Base-by-base conservation (phyloP, 495 filamentous ascomycete species). In the Podospora pseudopauciseta region DNA sequence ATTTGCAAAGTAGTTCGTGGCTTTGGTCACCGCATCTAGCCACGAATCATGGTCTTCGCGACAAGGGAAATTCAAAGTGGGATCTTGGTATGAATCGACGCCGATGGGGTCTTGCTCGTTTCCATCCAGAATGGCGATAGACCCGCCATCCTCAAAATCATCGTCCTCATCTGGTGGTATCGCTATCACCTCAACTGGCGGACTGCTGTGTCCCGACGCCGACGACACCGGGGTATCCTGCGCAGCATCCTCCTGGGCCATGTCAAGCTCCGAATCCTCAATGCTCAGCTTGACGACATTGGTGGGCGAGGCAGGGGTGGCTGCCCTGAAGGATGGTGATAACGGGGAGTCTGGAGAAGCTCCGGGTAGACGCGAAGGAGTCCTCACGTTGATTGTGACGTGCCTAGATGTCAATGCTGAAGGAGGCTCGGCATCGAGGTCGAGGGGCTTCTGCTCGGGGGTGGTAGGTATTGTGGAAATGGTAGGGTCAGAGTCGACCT, bases 321-420 rank as follows among this genome's bases (percentile, higher is more conserved):
- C 62, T 59, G 71, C 72, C 55, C 70, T 69, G 23, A 77, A 76
- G 6, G 79, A 76, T 15, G 81, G 82, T 34, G 83, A 84, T 16
- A 80, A 64, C 4, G 84, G 80, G 3, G 81, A 85, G n/a, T 83
- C 83, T 18, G 81, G 66, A n/a, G 82, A 79, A 2, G 80, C 76
- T 32, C 78, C 72, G 6, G 70, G 63, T 57, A 66, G 66, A 65
- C 73, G 75, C 65, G 78, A 68, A 69, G 80, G 67, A 26, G 74
- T 85, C 64, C 84, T 80, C 20, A 86, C 75, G 65, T 87, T 86
- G 57, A 86, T 81, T 19, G 84, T 86, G 65, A 86, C 83, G 70
- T 78, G 78, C 73, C 82, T 85, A 16, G 82, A 83, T 54, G 76
- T 78, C 18, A 78, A 77, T 7, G 72, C 79, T 16, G 76, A 67